Evolutionary conservation across 352 stramenopile species (phyloP).

Genomic region (Phytophthora podocarpi): DNA sequence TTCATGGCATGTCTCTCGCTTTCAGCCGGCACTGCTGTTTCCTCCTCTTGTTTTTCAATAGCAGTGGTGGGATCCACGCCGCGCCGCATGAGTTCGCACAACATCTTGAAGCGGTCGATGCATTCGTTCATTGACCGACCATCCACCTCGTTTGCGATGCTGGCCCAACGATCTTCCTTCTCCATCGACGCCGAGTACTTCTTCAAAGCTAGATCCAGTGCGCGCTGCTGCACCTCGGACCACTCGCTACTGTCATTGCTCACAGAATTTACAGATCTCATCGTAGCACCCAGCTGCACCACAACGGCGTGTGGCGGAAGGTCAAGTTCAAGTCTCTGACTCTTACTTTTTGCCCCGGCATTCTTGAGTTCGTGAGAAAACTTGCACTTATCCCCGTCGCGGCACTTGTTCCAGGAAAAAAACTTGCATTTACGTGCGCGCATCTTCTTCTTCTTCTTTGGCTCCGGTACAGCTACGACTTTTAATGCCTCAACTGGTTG

Average conservation of each 20-base stretch:
- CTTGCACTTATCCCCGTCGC: constrained; percentile 62
- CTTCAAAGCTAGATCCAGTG: constrained; percentile 70
- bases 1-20: constrained; percentile 30
- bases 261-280: not conserved
- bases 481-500: constrained; percentile 7
- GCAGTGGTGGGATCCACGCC: constrained; percentile 23
- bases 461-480: not conserved
- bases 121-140: constrained; percentile 80
- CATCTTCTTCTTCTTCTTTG: constrained; percentile 33
- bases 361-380: constrained; percentile 52
- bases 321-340: not conserved
- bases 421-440: constrained; percentile 52
- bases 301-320: constrained; percentile 12
- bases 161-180: constrained; percentile 71
- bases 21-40: constrained; percentile 10
- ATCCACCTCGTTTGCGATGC: constrained; percentile 69
- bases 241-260: constrained; percentile 42
- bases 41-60: constrained; percentile 17
- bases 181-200: constrained; percentile 77
- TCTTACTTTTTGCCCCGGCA: not conserved
- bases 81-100: constrained; percentile 56
- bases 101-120: constrained; percentile 79
- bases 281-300: constrained; percentile 18
- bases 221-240: constrained; percentile 67
- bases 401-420: constrained; percentile 53